Percentiles rank a stretch among this genome's conserved stretches.
These are phyloP conservation scores for Cladosporium phlei DNA, from an alignment of 2,329 filamentous ascomycete species.

Conservation along the genomic window DNA sequence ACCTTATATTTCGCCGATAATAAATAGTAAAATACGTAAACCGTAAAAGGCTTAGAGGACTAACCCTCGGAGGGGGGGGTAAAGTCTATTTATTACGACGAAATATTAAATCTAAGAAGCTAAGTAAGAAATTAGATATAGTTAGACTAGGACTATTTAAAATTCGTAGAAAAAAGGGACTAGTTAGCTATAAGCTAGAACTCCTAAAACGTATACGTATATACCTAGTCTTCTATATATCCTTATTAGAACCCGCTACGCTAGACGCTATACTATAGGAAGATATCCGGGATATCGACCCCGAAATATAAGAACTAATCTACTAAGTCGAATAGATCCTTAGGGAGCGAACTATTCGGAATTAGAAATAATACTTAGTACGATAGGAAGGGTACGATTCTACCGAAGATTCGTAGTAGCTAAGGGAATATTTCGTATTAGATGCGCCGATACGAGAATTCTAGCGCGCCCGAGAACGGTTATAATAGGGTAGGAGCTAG, in stretches of 20 bases:
- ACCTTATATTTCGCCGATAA: neutral
- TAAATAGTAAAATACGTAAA: neutral
- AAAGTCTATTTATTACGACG: neutral
- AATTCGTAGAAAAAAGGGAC: neutral
- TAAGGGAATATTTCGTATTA: neutral
- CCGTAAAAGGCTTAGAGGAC: neutral
- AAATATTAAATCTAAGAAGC: neutral
- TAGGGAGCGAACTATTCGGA: neutral
- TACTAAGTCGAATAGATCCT: neutral
- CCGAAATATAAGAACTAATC: neutral
- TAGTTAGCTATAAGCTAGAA: neutral
- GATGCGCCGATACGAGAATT: too few relatives aligned
- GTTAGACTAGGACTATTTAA: constrained; percentile 2
- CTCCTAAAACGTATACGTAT: neutral
- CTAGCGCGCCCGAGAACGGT: too few relatives aligned
- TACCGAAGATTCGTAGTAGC: neutral
- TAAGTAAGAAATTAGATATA: neutral
- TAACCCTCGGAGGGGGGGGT: neutral
- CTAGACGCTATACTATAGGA: neutral
- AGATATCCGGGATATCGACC: neutral
- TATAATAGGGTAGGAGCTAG: too few relatives aligned
- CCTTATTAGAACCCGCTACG: neutral
- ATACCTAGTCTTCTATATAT: neutral
- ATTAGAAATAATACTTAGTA: neutral
- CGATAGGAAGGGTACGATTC: neutral